Conservation (phyloP, 352 stramenopile genomes). For the Aphanomyces cochlioides region DNA sequence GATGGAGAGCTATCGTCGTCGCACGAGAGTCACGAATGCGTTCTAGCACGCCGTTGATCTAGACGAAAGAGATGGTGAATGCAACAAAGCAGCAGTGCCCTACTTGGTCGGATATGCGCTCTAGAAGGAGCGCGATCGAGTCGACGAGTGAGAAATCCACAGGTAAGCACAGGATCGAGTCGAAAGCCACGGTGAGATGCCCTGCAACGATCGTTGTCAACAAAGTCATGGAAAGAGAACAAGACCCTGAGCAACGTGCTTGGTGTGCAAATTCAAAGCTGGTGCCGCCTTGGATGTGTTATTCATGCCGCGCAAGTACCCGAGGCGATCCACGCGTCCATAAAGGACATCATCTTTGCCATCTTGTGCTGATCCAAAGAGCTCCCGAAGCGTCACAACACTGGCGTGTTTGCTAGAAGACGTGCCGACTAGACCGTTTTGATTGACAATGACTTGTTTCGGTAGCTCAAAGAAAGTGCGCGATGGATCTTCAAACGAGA, state of each 20-base stretch:
- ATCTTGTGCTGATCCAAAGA: background rate
- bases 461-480: conserved; percentile 21
- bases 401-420: no score
- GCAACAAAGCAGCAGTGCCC: background rate
- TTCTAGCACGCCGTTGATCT: background rate
- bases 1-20: background rate
- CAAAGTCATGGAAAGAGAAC: background rate
- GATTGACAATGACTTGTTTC: background rate
- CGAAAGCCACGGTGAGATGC: background rate
- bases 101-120: conserved; percentile 1
- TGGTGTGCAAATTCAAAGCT: background rate
- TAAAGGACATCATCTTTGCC: background rate
- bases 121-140: background rate
- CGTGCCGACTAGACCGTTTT: background rate
- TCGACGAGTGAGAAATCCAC: background rate
- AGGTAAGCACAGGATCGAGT: background rate
- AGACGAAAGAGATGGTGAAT: background rate
- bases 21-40: background rate
- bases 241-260: background rate
- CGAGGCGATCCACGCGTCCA: background rate
- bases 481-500: background rate
- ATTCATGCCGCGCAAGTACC: background rate
- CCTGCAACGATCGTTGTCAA: background rate
- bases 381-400: background rate
- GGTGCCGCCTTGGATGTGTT: background rate